phyloP scores from a whole-genome alignment of 2,329 filamentous ascomycete species.

The Alternaria dauci region DNA sequence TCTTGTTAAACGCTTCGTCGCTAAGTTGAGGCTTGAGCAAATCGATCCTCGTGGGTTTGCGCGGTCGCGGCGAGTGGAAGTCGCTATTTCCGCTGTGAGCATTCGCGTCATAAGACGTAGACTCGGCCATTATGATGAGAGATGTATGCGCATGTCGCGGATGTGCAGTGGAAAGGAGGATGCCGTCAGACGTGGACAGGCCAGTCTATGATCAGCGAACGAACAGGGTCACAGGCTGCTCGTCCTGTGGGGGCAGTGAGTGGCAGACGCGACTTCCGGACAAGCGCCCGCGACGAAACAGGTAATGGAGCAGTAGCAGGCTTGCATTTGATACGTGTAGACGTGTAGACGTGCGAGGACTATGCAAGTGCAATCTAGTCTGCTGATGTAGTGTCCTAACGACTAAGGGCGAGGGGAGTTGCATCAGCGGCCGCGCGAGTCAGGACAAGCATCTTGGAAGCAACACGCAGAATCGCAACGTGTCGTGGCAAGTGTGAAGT shows the following conservation, averaged over 20 bases:
- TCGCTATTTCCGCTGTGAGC: slow-evolving; percentile 36
- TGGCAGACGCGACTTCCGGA: slow-evolving; percentile 10
- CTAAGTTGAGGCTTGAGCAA: slow-evolving; percentile 47
- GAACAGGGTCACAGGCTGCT: slow-evolving; percentile 29
- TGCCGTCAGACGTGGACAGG: slow-evolving; percentile 36
- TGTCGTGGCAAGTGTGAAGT: not conserved
- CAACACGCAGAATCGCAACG: not conserved
- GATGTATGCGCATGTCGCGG: slow-evolving; percentile 32
- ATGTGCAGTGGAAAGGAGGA: slow-evolving; percentile 17
- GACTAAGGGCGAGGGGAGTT: slow-evolving; percentile 4
- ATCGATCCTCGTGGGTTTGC: slow-evolving; percentile 47
- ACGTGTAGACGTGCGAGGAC: slow-evolving; percentile 1
- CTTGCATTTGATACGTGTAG: not conserved
- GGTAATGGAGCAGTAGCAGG: not conserved
- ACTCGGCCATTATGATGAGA: slow-evolving; percentile 42
- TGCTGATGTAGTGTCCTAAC: slow-evolving; percentile 2
- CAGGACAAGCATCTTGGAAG: slow-evolving; percentile 9
- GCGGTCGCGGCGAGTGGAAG: slow-evolving; percentile 45
- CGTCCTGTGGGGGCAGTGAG: slow-evolving; percentile 28
- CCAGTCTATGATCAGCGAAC: slow-evolving; percentile 39
- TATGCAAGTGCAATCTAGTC: slow-evolving; percentile 1
- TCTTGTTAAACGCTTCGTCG: slow-evolving; percentile 40
- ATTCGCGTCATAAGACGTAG: slow-evolving; percentile 39
- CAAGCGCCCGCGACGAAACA: slow-evolving; percentile 12
- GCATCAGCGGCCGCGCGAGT: slow-evolving; percentile 27